Conservation (phyloP, 176 grass and related monocot species). For the Canna indica region DNA sequence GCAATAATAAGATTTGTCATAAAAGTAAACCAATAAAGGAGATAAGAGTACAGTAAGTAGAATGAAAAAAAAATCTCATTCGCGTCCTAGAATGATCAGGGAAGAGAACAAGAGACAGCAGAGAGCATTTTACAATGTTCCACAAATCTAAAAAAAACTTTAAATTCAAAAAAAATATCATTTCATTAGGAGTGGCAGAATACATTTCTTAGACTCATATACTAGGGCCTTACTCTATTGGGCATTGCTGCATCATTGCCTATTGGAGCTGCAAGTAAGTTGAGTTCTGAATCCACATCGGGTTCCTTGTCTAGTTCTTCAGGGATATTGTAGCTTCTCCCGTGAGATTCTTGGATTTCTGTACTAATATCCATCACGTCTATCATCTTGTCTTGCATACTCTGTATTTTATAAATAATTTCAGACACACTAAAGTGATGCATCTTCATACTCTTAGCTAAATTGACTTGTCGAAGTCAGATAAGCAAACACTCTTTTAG, state of each 20-base stretch:
- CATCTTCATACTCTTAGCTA: background rate
- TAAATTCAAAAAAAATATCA: too few relatives aligned
- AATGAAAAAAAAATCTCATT: too few relatives aligned
- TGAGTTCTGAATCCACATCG: slow-evolving; percentile 57
- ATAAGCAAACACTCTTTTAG: background rate
- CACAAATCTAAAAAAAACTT: too few relatives aligned
- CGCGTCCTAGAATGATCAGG: too few relatives aligned
- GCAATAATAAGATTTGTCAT: too few relatives aligned
- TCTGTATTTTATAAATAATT: slow-evolving; percentile 29
- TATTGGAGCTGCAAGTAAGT: slow-evolving; percentile 58
- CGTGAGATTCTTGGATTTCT: slow-evolving; percentile 91
- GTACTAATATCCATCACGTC: slow-evolving; percentile 87
- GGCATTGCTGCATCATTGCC: slow-evolving; percentile 35
- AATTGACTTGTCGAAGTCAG: background rate
- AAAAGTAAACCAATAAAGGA: too few relatives aligned
- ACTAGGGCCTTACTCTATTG: slow-evolving; percentile 29
- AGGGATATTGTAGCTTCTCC: slow-evolving; percentile 87
- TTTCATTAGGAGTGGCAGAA: too few relatives aligned
- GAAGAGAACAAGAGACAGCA: too few relatives aligned
- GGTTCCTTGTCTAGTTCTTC: slow-evolving; percentile 75
- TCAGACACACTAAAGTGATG: background rate
- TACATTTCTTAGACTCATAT: too few relatives aligned
- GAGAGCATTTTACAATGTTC: too few relatives aligned
- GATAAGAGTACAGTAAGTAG: too few relatives aligned
- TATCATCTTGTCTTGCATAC: slow-evolving; percentile 98